phyloP scores from a whole-genome alignment of 2,329 filamentous ascomycete genomes.

The Nigrospora sphaerica region DNA sequence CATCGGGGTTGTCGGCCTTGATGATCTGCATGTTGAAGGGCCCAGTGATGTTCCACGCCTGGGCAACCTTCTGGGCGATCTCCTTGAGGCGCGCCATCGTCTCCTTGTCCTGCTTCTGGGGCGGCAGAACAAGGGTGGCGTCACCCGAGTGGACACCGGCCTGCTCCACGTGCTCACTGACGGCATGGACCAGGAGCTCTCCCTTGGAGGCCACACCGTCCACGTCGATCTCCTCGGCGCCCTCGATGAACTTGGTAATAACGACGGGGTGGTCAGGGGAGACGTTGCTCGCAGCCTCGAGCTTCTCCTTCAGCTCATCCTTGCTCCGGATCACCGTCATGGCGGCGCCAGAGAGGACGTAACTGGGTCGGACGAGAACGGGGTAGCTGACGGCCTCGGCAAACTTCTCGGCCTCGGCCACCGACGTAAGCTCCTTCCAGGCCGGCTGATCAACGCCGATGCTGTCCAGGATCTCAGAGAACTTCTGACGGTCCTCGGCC shows the following conservation, averaged over 20 bases:
- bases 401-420: constrained; percentile 80
- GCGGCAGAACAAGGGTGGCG: constrained; percentile 88
- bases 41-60: constrained; percentile 94
- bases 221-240: constrained; percentile 91
- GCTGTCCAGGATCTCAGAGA: constrained; percentile 93
- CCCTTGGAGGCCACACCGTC: constrained; percentile 86
- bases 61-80: constrained; percentile 91
- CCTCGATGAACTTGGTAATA: constrained; percentile 97
- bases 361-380: constrained; percentile 88
- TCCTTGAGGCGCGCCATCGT: constrained; percentile 87
- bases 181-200: constrained; percentile 81
- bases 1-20: constrained; percentile 73
- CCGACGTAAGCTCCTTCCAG: constrained; percentile 94
- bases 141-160: constrained; percentile 98
- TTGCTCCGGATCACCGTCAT: constrained; percentile 94
- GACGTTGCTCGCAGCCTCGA: constrained; percentile 81
- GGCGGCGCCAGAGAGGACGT: constrained; percentile 93
- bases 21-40: constrained; percentile 99
- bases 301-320: constrained; percentile 88
- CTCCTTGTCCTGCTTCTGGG: constrained; percentile 66
- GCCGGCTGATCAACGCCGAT: constrained; percentile 95
- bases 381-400: constrained; percentile 83
- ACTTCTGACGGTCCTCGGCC: constrained; percentile 96
- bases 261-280: constrained; percentile 97
- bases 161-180: constrained; percentile 94